Base-by-base conservation (phyloP, 202 grass and related monocot genomes). In the Carex arenaria region DNA sequence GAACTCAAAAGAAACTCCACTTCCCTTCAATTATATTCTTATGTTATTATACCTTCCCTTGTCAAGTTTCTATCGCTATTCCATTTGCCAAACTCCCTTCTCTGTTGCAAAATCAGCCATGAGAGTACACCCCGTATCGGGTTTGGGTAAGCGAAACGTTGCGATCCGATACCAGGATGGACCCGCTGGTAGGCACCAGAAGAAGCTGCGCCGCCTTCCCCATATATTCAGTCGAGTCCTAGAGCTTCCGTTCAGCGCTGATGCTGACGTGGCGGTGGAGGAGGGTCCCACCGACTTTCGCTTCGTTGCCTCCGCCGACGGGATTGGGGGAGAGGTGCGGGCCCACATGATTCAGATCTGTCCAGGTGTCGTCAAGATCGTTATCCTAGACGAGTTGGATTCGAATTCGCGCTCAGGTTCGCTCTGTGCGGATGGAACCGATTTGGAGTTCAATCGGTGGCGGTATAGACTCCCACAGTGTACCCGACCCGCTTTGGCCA, bases 191-290 rank as follows among this genome's bases (percentile, higher is more conserved):
- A 40, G 89, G 49, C 15, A 85, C 81, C 88, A 89, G 80, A 98
- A 98, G 91, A 95, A 98, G 83, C 93, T 98, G 54, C 89, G 93
- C 12, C 93, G 95, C 42, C 91, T 98, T 60, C 93, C 95, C 28
- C 95, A 98, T 86, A 89, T 98, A 80, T 98, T 98, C 85, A 92
- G 89, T 38, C 90, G 93, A 88, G 89, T 98, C 31, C 91, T 98
- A 17, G 95, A 98, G 91, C 95, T 98, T 14, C 95, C 95, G 1
- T 95, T 95, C 89, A 87, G 82, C 6, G 93, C 95, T 18, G 95
- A 98, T 53, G 93, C 95, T 3, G 93, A 98, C 84, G 95, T 98
- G 19, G 43, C 85, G 42, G 52, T 98, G 4, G 86, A 92, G 86
- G 95, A 98, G 81, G 91, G 93, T 59, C 82, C 89, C 10, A 85